phyloP scores from a whole-genome alignment of 1,284 basidiomycete genomes.

The Hymenochaete sp. region DNA sequence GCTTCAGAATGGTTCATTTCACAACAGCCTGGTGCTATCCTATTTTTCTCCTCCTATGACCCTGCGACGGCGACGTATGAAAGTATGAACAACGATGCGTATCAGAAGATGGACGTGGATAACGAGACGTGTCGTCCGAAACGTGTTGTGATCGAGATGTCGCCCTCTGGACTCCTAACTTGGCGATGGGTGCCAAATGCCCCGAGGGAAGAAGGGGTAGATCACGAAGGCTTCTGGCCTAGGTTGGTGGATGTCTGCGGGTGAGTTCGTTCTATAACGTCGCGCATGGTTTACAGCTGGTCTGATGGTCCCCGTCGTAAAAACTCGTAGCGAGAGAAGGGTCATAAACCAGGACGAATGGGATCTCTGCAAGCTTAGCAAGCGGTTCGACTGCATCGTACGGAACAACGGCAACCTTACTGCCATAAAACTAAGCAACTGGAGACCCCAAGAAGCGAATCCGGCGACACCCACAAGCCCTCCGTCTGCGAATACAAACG shows the following conservation, averaged over 20 bases:
- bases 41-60: conserved; percentile 63
- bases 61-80: conserved; percentile 48
- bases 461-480: neutral
- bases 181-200: conserved; percentile 74
- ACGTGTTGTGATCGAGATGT: conserved; percentile 61
- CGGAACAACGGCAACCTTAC: conserved; percentile 35
- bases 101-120: conserved; percentile 34
- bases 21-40: conserved; percentile 38
- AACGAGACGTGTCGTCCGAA: conserved; percentile 47
- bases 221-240: conserved; percentile 63
- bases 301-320: no score
- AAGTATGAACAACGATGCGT: conserved; percentile 25
- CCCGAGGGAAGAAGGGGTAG: conserved; percentile 41
- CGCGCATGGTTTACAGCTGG: no score
- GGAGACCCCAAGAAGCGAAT: neutral
- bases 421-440: conserved; percentile 30
- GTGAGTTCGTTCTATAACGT: no score
- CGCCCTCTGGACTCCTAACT: conserved; percentile 39
- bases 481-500: neutral
- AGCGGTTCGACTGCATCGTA: conserved; percentile 54
- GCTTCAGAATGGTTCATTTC: neutral
- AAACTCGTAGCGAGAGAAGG: conserved; percentile 38
- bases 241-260: conserved; percentile 56
- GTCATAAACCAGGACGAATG: conserved; percentile 63
- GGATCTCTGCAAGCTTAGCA: conserved; percentile 75